Percentiles rank a stretch among this genome's conserved stretches.
phyloP scores from a whole-genome alignment of 1,284 basidiomycete genomes.

The Austroboletus niveus region DNA sequence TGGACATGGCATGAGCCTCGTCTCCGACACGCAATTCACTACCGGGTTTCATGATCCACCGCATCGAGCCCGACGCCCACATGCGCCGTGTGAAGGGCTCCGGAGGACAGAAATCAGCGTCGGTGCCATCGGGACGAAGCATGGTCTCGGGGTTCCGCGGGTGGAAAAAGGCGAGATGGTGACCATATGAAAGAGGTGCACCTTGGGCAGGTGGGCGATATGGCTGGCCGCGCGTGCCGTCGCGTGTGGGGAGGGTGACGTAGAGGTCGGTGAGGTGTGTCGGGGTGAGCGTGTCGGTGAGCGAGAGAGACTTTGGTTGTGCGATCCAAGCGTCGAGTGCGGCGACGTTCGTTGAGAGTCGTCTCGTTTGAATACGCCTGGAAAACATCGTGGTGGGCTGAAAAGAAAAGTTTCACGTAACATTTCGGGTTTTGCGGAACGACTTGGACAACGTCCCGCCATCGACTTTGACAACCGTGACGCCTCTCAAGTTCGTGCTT shows the following conservation, averaged over 20 bases:
- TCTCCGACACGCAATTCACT: slow-evolving; percentile 53
- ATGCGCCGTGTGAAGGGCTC: slow-evolving; percentile 74
- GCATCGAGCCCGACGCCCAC: slow-evolving; percentile 80
- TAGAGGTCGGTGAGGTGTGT: slow-evolving; percentile 60
- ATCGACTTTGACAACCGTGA: slow-evolving; percentile 13
- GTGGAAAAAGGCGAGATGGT: slow-evolving; percentile 77
- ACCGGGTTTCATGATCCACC: slow-evolving; percentile 48
- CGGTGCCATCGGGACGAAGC: slow-evolving; percentile 71
- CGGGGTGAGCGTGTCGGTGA: slow-evolving; percentile 46
- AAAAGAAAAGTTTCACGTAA: too few relatives aligned
- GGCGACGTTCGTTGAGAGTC: too few relatives aligned
- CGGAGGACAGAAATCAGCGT: slow-evolving; percentile 69
- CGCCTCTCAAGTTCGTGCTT: slow-evolving; percentile 9
- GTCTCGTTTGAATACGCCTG: background rate
- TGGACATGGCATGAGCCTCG: slow-evolving; percentile 48
- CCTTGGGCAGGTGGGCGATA: slow-evolving; percentile 40
- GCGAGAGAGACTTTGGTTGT: slow-evolving; percentile 40
- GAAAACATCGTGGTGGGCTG: background rate
- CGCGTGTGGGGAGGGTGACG: slow-evolving; percentile 69
- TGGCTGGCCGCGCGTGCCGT: slow-evolving; percentile 40
- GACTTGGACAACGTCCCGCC: too few relatives aligned
- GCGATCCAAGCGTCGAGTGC: slow-evolving; percentile 54
- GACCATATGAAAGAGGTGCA: slow-evolving; percentile 54
- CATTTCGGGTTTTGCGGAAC: too few relatives aligned
- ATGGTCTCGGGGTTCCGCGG: slow-evolving; percentile 55